phyloP scores from a whole-genome alignment of 495 filamentous ascomycete species.

The Hypomontagnella submonticulosa region DNA sequence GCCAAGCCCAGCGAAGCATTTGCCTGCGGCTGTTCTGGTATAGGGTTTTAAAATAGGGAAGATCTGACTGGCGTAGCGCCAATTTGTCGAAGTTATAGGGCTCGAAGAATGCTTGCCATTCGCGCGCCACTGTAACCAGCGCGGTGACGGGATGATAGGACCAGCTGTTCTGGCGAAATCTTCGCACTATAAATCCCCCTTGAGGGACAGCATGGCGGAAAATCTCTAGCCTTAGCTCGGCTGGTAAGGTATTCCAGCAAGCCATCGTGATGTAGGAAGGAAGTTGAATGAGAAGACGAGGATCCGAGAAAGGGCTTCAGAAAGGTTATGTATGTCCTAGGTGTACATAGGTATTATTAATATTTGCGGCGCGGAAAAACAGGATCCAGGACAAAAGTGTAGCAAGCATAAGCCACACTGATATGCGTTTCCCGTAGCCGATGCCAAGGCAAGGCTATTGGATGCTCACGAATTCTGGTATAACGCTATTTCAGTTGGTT shows the following conservation, averaged over 20 bases:
- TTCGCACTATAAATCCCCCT: not conserved
- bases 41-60: not conserved
- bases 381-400: too few species aligned
- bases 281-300: not conserved
- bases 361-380: too few species aligned
- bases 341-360: too few species aligned
- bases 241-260: not conserved
- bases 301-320: too few species aligned
- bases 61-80: slow-evolving; percentile 2
- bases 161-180: not conserved
- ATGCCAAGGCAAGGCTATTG: too few species aligned
- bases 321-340: too few species aligned
- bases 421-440: too few species aligned
- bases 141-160: not conserved
- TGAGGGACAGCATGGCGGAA: not conserved
- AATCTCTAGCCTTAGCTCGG: slow-evolving; percentile 10
- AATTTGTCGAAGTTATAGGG: slow-evolving; percentile 2
- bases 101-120: slow-evolving; percentile 14
- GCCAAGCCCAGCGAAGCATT: not conserved
- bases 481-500: too few species aligned
- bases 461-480: too few species aligned
- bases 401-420: too few species aligned
- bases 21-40: not conserved
- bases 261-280: not conserved
- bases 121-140: not conserved